phyloP scores from a whole-genome alignment of 331 rosid species.

The Rosa hybrid region DNA sequence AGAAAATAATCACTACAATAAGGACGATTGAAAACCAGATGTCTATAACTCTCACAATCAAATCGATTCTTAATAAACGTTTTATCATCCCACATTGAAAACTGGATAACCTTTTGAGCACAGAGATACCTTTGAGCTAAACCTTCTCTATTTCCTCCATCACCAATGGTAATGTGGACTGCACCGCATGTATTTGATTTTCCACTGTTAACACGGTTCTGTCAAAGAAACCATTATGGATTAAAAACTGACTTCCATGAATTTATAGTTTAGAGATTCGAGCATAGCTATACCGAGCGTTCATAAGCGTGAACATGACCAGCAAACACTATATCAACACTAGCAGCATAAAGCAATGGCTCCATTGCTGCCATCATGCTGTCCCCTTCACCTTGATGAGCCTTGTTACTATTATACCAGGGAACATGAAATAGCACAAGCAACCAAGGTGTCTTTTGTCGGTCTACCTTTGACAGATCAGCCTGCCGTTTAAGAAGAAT shows the following conservation, averaged over 20 bases:
- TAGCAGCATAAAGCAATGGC: slow-evolving; percentile 79
- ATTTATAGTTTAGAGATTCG: neutral
- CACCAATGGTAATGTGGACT: slow-evolving; percentile 89
- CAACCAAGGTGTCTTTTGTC: slow-evolving; percentile 84
- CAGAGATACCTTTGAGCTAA: slow-evolving; percentile 60
- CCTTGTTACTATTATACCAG: slow-evolving; percentile 90
- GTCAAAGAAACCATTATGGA: slow-evolving; percentile 13
- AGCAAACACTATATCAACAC: slow-evolving; percentile 64
- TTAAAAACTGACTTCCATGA: slow-evolving; percentile 10
- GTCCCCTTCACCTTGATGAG: slow-evolving; percentile 81
- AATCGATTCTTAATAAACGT: neutral
- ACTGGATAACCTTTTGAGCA: neutral
- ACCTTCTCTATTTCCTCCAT: slow-evolving; percentile 94
- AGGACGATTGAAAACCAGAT: neutral
- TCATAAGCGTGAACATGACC: slow-evolving; percentile 98
- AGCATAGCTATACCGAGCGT: slow-evolving; percentile 58
- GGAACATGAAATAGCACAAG: slow-evolving; percentile 81
- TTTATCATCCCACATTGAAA: neutral
- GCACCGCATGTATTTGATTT: slow-evolving; percentile 71
- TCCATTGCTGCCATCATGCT: slow-evolving; percentile 81
- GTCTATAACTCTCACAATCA: neutral
- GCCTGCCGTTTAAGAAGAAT: slow-evolving; percentile 38
- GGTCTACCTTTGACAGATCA: slow-evolving; percentile 75
- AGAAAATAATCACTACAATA: neutral
- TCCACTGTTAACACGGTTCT: slow-evolving; percentile 75